These are phyloP conservation scores for Fusarium armeniacum DNA, from an alignment of 2,329 filamentous ascomycete species.

Conservation along the genomic window DNA sequence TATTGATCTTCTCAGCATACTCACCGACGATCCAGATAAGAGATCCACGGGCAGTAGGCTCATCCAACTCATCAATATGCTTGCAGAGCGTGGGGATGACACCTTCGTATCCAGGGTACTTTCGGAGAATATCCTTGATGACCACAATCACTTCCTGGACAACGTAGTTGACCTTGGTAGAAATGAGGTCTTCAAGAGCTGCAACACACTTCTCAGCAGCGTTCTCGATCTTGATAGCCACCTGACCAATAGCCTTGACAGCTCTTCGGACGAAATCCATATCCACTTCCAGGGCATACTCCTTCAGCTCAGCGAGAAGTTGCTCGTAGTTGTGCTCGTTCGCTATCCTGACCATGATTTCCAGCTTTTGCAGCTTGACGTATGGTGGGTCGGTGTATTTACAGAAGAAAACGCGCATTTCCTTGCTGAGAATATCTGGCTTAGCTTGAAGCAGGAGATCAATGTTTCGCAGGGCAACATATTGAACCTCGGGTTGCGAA, in stretches of 20 bases:
- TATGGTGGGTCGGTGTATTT: slow-evolving; percentile 99
- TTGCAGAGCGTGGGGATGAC: slow-evolving; percentile 97
- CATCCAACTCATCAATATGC: slow-evolving; percentile 96
- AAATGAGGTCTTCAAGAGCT: slow-evolving; percentile 91
- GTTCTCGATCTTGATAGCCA: slow-evolving; percentile 97
- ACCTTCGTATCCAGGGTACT: slow-evolving; percentile 97
- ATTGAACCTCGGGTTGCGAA: slow-evolving; percentile 96
- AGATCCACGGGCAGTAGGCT: slow-evolving; percentile 89
- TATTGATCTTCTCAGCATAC: slow-evolving; percentile 99
- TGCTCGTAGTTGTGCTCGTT: slow-evolving; percentile 98
- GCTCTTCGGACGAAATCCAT: slow-evolving; percentile 98
- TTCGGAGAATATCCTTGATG: slow-evolving; percentile 97
- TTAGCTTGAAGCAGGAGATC: slow-evolving; percentile 96
- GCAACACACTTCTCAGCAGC: slow-evolving; percentile 97
- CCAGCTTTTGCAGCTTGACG: slow-evolving; percentile 96
- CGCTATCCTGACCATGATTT: slow-evolving; percentile 99
- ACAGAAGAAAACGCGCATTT: slow-evolving; percentile 98
- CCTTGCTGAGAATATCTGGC: slow-evolving; percentile 96
- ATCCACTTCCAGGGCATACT: slow-evolving; percentile 97
- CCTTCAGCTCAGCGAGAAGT: slow-evolving; percentile 91
- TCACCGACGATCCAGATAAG: slow-evolving; percentile 99
- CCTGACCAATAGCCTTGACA: slow-evolving; percentile 96
- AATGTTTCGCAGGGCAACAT: slow-evolving; percentile 95
- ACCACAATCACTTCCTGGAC: slow-evolving; percentile 99
- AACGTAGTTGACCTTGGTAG: slow-evolving; percentile 98